Conservation (phyloP, 2,329 filamentous ascomycete species). For the Mycosphaerelloides madeirae region DNA sequence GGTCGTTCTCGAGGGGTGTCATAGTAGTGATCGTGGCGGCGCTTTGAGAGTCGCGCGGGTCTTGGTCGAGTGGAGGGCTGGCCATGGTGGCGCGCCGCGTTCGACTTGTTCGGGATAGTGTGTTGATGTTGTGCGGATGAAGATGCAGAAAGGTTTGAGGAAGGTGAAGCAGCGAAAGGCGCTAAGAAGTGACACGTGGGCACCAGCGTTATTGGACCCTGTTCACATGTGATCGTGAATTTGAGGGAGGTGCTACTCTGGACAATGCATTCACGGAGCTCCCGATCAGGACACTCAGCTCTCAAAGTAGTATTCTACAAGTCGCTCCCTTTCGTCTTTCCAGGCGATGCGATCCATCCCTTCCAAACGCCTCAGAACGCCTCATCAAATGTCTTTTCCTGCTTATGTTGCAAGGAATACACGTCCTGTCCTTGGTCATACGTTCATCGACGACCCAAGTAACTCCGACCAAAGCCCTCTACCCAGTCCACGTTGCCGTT, state of each 20-base stretch:
- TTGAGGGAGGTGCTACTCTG: not conserved
- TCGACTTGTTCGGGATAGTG: no score
- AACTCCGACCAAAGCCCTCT: conserved; percentile 88
- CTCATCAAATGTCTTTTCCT: not conserved
- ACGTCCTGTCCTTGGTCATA: no score
- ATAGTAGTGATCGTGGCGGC: no score
- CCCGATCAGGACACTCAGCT: not conserved
- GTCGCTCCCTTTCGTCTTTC: not conserved
- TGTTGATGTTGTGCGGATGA: no score
- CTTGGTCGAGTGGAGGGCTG: no score
- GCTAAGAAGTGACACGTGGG: no score
- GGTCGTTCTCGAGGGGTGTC: no score
- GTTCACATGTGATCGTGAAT: not conserved
- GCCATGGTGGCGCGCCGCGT: no score
- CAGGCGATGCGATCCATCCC: not conserved
- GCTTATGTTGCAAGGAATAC: not conserved
- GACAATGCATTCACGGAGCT: not conserved
- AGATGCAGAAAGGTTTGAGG: no score
- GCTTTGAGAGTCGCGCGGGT: no score
- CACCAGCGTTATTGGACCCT: no score
- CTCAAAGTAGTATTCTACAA: not conserved
- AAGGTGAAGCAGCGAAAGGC: no score
- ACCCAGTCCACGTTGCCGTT: conserved; percentile 61
- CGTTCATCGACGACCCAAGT: conserved; percentile 61
- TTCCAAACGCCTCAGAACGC: not conserved